phyloP scores from a whole-genome alignment of 2,329 filamentous ascomycete genomes.

The Bimuria novae-zelandiae region DNA sequence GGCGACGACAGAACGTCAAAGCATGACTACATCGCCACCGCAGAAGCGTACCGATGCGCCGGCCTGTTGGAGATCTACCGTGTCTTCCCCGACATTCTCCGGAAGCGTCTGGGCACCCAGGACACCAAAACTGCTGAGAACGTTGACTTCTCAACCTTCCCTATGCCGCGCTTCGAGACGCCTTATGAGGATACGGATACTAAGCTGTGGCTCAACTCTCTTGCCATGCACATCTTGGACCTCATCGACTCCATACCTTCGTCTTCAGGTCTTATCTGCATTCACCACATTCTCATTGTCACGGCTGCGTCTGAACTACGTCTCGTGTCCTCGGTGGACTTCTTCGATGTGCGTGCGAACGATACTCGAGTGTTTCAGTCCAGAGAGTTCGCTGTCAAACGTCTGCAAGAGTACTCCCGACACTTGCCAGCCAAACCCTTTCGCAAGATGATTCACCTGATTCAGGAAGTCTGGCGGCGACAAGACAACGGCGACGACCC shows the following conservation, averaged over 20 bases:
- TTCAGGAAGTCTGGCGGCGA: conserved; percentile 58
- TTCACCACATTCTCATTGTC: conserved; percentile 59
- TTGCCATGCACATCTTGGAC: conserved; percentile 57
- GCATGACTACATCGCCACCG: conserved; percentile 58
- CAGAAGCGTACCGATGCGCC: conserved; percentile 58
- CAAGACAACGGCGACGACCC: conserved; percentile 56
- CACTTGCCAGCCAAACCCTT: conserved; percentile 59
- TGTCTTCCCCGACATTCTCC: conserved; percentile 57
- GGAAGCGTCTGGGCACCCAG: conserved; percentile 47
- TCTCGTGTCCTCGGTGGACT: conserved; percentile 46
- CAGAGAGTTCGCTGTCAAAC: conserved; percentile 55
- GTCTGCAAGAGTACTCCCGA: conserved; percentile 52
- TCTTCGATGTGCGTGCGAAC: conserved; percentile 48
- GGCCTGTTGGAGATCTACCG: conserved; percentile 61
- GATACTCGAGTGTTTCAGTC: conserved; percentile 51
- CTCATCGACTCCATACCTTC: conserved; percentile 56
- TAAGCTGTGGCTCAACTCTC: conserved; percentile 54
- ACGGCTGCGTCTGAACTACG: conserved; percentile 57
- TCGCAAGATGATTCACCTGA: conserved; percentile 54
- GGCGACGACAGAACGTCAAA: conserved; percentile 59
- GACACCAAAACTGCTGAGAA: conserved; percentile 26
- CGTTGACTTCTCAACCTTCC: conserved; percentile 34
- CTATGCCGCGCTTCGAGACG: conserved; percentile 39
- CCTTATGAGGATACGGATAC: conserved; percentile 39
- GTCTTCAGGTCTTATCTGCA: conserved; percentile 58